phyloP scores from a whole-genome alignment of 192 early-diverging fungal species.

The Diversispora eburnea region DNA sequence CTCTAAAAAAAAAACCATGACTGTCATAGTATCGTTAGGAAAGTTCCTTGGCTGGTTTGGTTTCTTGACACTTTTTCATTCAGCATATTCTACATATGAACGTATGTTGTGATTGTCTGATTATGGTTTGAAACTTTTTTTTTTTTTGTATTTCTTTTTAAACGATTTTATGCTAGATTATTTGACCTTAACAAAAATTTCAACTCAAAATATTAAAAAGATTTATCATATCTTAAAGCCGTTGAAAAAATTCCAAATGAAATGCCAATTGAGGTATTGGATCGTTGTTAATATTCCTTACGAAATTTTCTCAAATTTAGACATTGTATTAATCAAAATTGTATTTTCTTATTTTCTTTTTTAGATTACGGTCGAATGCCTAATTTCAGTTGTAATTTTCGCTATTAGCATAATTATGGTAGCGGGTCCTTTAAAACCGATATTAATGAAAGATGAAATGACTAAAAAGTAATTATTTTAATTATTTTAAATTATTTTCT shows the following conservation, averaged over 20 bases:
- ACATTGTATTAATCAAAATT: not conserved
- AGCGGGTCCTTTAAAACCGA: constrained; percentile 54
- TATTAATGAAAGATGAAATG: constrained; percentile 59
- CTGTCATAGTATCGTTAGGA: too few relatives aligned
- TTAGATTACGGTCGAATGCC: constrained; percentile 49
- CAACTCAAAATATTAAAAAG: constrained; percentile 11
- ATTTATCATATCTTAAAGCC: constrained; percentile 47
- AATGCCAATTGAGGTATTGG: constrained; percentile 42
- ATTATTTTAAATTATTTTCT: not conserved
- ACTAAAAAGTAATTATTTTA: constrained; percentile 49
- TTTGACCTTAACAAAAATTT: too few relatives aligned
- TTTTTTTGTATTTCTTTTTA: too few relatives aligned
- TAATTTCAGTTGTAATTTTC: constrained; percentile 45
- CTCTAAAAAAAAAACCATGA: too few relatives aligned
- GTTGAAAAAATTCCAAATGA: constrained; percentile 35
- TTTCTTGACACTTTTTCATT: too few relatives aligned
- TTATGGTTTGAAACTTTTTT: too few relatives aligned
- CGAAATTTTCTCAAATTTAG: not conserved
- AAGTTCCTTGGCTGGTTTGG: too few relatives aligned
- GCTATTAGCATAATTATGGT: constrained; percentile 47
- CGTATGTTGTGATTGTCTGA: too few relatives aligned
- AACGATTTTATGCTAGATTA: too few relatives aligned
- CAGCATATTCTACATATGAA: too few relatives aligned
- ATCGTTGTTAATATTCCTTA: not conserved
- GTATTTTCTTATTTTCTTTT: too few relatives aligned